phyloP scores from a whole-genome alignment of 1,139 yeast genomes.

The Yamadazyma spencermartinsiae region DNA sequence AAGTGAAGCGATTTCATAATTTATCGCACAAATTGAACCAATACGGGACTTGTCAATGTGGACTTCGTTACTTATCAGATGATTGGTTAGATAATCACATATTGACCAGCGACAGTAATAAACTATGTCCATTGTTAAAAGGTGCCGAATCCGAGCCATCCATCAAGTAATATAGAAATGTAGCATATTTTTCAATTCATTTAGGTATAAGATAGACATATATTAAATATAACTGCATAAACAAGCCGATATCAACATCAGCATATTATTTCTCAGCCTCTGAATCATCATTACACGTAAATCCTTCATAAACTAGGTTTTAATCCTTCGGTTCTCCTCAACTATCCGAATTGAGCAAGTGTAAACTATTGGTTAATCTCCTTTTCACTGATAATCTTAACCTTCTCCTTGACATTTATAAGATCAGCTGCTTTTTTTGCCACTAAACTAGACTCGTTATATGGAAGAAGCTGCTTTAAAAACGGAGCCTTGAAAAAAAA shows the following conservation, averaged over 20 bases:
- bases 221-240: too few species aligned
- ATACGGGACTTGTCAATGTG: slow-evolving; percentile 61
- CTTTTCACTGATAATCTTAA: background rate
- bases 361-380: slow-evolving; percentile 5
- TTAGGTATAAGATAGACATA: too few species aligned
- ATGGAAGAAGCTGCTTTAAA: background rate
- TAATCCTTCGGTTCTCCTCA: too few species aligned
- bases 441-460: background rate
- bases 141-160: background rate
- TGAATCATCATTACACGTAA: too few species aligned
- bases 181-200: too few species aligned
- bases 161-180: too few species aligned
- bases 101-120: slow-evolving; percentile 28
- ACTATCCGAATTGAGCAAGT: too few species aligned
- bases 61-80: slow-evolving; percentile 47
- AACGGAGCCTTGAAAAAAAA: background rate
- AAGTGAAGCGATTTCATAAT: slow-evolving; percentile 50
- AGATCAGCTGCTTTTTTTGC: background rate
- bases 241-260: too few species aligned
- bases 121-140: slow-evolving; percentile 30
- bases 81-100: slow-evolving; percentile 63
- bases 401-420: slow-evolving; percentile 24
- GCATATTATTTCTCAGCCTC: too few species aligned
- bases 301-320: too few species aligned
- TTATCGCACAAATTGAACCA: slow-evolving; percentile 53